Evolutionary conservation across 2,329 filamentous ascomycete species (phyloP).

Genomic region (Aspergillus transmontanensis): DNA sequence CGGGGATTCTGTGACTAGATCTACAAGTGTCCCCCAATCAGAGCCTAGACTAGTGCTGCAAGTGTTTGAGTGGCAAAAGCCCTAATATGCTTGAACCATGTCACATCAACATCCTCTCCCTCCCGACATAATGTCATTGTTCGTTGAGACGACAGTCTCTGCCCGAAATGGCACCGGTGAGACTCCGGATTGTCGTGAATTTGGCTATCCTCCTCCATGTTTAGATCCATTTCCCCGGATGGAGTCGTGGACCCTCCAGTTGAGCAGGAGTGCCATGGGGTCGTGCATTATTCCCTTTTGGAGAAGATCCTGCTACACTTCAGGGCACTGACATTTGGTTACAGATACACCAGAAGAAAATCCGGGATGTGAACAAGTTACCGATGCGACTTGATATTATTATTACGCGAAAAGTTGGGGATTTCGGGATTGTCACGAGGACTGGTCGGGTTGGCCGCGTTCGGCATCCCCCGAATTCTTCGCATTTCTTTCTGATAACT

Average conservation of each 20-base stretch:
- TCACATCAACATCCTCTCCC: neutral
- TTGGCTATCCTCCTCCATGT: neutral
- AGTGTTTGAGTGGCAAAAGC: neutral
- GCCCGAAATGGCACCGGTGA: constrained; percentile 4
- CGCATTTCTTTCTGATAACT: neutral
- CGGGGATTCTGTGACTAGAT: neutral
- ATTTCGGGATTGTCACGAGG: neutral
- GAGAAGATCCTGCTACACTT: neutral
- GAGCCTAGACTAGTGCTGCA: neutral
- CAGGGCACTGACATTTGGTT: neutral
- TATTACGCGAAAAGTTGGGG: neutral
- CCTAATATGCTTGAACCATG: neutral
- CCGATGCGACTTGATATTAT: neutral
- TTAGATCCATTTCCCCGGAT: neutral
- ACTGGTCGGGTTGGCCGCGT: neutral
- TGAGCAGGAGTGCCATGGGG: neutral
- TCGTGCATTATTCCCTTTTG: neutral
- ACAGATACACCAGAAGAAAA: neutral
- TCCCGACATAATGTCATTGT: constrained; percentile 11
- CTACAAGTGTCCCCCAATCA: neutral
- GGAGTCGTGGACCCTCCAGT: neutral
- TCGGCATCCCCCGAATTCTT: constrained; percentile 1
- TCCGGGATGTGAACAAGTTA: neutral
- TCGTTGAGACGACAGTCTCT: neutral
- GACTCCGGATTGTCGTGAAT: constrained; percentile 6